phyloP scores from a whole-genome alignment of 169 alveolate genomes.

The Plasmodium chabaudi region DNA sequence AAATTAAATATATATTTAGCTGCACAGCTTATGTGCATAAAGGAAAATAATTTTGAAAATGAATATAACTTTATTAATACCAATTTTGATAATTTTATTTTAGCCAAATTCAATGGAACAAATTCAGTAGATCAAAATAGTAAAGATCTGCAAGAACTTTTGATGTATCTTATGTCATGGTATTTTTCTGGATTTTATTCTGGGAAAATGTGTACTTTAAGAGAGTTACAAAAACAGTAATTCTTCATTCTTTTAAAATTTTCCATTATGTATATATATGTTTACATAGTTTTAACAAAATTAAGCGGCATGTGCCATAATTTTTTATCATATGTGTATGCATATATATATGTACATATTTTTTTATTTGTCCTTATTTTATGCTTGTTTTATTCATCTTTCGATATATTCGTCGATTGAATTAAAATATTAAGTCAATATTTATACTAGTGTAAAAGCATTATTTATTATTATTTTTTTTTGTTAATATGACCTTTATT shows the following conservation, averaged over 20 bases:
- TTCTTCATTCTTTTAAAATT: slow-evolving; percentile 12
- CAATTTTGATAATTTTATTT: slow-evolving; percentile 51
- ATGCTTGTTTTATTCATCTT: no score
- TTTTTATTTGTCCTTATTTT: no score
- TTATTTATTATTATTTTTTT: no score
- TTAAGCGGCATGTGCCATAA: neutral
- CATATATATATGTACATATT: no score
- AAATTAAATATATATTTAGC: slow-evolving; percentile 37
- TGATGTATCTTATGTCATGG: slow-evolving; percentile 77
- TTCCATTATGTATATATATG: slow-evolving; percentile 17
- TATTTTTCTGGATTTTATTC: slow-evolving; percentile 74
- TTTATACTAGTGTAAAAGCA: no score
- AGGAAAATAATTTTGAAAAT: slow-evolving; percentile 42
- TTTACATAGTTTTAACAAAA: neutral
- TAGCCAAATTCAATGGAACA: slow-evolving; percentile 44
- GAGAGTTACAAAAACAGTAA: slow-evolving; percentile 39
- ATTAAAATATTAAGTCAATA: no score
- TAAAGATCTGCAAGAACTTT: slow-evolving; percentile 49
- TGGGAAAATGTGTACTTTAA: slow-evolving; percentile 66
- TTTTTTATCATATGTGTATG: no score
- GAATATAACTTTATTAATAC: slow-evolving; percentile 34
- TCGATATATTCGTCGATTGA: no score
- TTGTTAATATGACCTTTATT: no score
- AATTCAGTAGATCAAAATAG: slow-evolving; percentile 13
- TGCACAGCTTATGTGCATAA: slow-evolving; percentile 57